Conservation (phyloP, 1,139 yeast species). For the Diutina scorzettiae region DNA sequence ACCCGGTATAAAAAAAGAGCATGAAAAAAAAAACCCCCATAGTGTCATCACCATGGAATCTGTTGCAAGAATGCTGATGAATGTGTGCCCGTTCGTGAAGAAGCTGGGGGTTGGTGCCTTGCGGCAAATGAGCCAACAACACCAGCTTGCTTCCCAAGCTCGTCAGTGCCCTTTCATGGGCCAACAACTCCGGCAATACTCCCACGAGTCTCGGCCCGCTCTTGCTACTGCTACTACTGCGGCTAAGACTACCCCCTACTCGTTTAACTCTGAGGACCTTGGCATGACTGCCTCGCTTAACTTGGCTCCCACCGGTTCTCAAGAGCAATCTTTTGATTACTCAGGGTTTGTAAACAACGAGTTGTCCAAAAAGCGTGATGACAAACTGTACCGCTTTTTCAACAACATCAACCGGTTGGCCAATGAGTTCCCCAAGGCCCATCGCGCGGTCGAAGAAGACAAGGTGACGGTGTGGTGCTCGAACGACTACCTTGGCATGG, state of each 20-base stretch:
- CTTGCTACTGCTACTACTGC: constrained; percentile 27
- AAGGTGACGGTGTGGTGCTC: constrained; percentile 98
- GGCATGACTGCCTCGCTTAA: constrained; percentile 8
- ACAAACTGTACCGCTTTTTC: constrained; percentile 89
- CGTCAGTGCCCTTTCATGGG: constrained; percentile 82
- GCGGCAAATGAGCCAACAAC: constrained; percentile 39
- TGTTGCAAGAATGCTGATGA: constrained; percentile 63
- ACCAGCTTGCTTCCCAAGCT: constrained; percentile 25
- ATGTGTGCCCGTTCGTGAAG: constrained; percentile 78
- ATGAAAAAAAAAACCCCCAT: neutral
- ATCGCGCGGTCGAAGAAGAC: constrained; percentile 57
- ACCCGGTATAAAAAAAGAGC: too few relatives aligned
- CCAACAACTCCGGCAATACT: constrained; percentile 53
- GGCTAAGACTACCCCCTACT: constrained; percentile 23
- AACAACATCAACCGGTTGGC: constrained; percentile 96
- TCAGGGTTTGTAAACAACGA: constrained; percentile 51
- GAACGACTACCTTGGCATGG: constrained; percentile 94
- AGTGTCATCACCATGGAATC: constrained; percentile 52
- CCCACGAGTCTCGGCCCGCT: constrained; percentile 44
- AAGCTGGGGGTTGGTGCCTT: constrained; percentile 52
- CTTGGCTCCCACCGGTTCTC: constrained; percentile 17
- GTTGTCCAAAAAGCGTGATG: constrained; percentile 61
- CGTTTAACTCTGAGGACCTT: constrained; percentile 11
- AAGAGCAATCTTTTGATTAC: constrained; percentile 49
- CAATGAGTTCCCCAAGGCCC: constrained; percentile 86